These are phyloP conservation scores for Bjerkandera adusta DNA, from an alignment of 1,284 basidiomycete species.

Conservation along the genomic window DNA sequence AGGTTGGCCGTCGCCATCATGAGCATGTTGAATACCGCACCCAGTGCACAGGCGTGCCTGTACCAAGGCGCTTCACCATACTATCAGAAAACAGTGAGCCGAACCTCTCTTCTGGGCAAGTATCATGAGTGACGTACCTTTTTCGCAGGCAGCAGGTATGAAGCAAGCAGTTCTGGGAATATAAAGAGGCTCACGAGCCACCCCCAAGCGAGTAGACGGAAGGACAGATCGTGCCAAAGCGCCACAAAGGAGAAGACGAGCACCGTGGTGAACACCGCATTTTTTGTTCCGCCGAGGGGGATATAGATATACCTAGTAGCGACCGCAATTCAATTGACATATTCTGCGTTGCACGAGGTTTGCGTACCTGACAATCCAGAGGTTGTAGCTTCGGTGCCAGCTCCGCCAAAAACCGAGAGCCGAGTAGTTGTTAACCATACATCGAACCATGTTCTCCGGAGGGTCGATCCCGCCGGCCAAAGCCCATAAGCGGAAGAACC, in stretches of 20 bases:
- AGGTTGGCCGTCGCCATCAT: conserved; percentile 95
- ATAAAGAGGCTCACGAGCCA: conserved; percentile 95
- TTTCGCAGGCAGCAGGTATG: conserved; percentile 55
- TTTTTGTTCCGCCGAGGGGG: conserved; percentile 82
- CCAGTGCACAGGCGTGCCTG: conserved; percentile 81
- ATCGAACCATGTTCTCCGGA: conserved; percentile 98
- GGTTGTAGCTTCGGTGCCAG: conserved; percentile 96
- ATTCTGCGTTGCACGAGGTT: not conserved
- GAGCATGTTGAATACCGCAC: conserved; percentile 84
- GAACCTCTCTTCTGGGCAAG: not conserved
- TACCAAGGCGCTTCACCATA: conserved; percentile 77
- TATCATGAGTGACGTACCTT: conserved; percentile 47
- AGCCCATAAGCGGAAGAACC: conserved; percentile 97
- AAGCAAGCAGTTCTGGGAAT: conserved; percentile 78
- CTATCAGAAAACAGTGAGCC: conserved; percentile 34
- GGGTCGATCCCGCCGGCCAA: conserved; percentile 88
- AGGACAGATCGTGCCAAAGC: conserved; percentile 94
- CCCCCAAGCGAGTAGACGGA: conserved; percentile 91
- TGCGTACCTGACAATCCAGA: conserved; percentile 86
- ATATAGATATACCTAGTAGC: conserved; percentile 86
- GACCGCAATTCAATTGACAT: not conserved
- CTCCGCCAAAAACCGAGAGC: conserved; percentile 91
- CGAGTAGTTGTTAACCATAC: conserved; percentile 99
- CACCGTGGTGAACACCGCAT: conserved; percentile 65
- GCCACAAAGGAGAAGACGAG: conserved; percentile 98